Conservation (phyloP, 352 stramenopile species). For the Pythium rishiriense region DNA sequence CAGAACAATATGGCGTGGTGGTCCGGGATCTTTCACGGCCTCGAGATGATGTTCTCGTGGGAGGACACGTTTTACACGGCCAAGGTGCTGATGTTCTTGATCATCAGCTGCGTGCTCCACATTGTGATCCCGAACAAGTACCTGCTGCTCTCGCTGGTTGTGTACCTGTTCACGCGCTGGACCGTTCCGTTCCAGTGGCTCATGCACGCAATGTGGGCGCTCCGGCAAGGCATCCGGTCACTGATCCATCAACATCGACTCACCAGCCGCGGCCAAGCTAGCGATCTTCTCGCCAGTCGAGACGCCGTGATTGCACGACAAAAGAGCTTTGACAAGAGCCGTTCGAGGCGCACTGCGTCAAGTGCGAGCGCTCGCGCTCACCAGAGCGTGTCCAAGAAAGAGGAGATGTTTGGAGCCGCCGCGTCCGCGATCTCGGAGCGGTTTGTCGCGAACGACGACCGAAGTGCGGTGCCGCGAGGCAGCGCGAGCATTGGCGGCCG, state of each 20-base stretch:
- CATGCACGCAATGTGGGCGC: slow-evolving; percentile 59
- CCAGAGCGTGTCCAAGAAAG: slow-evolving; percentile 80
- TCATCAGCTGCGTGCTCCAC: slow-evolving; percentile 83
- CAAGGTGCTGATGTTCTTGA: slow-evolving; percentile 78
- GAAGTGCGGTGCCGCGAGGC: slow-evolving; percentile 9
- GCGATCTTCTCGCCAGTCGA: slow-evolving; percentile 36
- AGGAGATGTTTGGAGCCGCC: slow-evolving; percentile 80
- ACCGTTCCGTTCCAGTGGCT: slow-evolving; percentile 80
- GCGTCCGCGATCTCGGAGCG: slow-evolving; percentile 77
- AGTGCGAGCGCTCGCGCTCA: slow-evolving; percentile 63
- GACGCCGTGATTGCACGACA: slow-evolving; percentile 25
- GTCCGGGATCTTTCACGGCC: slow-evolving; percentile 77
- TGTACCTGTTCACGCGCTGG: slow-evolving; percentile 82
- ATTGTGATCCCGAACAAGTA: slow-evolving; percentile 87
- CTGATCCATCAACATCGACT: slow-evolving; percentile 80
- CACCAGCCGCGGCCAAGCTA: slow-evolving; percentile 57
- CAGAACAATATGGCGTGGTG: slow-evolving; percentile 91
- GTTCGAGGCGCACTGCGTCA: slow-evolving; percentile 53
- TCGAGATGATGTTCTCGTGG: slow-evolving; percentile 89
- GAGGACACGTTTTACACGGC: slow-evolving; percentile 87
- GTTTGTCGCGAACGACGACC: slow-evolving; percentile 56
- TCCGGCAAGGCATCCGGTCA: slow-evolving; percentile 67
- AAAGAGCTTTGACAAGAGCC: slow-evolving; percentile 41
- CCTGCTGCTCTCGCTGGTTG: slow-evolving; percentile 65
- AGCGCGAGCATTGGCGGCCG: neutral